Percentiles rank a stretch among this genome's conserved stretches.
Evolutionary conservation across 2,329 filamentous ascomycete genomes (phyloP).

Genomic region (Proliferodiscus dingleyae): DNA sequence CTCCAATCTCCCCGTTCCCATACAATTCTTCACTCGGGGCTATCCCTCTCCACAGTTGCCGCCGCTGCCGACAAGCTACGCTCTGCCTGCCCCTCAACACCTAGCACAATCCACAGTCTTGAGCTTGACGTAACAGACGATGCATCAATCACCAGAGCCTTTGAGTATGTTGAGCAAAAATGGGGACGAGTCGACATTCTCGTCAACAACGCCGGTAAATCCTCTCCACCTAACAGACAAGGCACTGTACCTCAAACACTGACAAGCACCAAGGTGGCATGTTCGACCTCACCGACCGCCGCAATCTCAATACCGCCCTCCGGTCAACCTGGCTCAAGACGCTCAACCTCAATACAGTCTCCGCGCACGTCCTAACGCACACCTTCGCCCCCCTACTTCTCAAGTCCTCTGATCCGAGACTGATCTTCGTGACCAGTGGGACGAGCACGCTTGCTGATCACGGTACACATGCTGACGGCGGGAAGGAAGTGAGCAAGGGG

Average conservation of each 20-base stretch:
- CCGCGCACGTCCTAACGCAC: constrained; percentile 35
- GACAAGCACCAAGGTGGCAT: background rate
- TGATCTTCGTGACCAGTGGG: constrained; percentile 45
- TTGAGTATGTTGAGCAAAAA: constrained; percentile 24
- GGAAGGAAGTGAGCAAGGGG: constrained; percentile 29
- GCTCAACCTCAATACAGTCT: constrained; percentile 40
- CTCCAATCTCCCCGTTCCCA: constrained; percentile 12
- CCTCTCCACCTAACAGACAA: constrained; percentile 34
- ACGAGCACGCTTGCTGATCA: constrained; percentile 34
- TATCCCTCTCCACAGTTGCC: constrained; percentile 37
- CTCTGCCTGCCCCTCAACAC: constrained; percentile 31
- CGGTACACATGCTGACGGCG: constrained; percentile 5
- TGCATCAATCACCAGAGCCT: constrained; percentile 30
- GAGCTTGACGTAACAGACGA: constrained; percentile 33
- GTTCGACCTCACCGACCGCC: constrained; percentile 1
- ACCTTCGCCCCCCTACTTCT: constrained; percentile 39
- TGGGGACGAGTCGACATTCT: constrained; percentile 31
- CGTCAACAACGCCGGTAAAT: too few relatives aligned
- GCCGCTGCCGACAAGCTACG: constrained; percentile 34
- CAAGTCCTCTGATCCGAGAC: constrained; percentile 38
- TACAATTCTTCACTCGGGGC: constrained; percentile 40
- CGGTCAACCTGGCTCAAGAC: constrained; percentile 24
- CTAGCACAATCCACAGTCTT: constrained; percentile 20
- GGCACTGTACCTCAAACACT: background rate
- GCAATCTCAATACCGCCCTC: constrained; percentile 26